Base-by-base conservation (phyloP, 1,139 yeast species). In the Scheffersomyces parashehatae region DNA sequence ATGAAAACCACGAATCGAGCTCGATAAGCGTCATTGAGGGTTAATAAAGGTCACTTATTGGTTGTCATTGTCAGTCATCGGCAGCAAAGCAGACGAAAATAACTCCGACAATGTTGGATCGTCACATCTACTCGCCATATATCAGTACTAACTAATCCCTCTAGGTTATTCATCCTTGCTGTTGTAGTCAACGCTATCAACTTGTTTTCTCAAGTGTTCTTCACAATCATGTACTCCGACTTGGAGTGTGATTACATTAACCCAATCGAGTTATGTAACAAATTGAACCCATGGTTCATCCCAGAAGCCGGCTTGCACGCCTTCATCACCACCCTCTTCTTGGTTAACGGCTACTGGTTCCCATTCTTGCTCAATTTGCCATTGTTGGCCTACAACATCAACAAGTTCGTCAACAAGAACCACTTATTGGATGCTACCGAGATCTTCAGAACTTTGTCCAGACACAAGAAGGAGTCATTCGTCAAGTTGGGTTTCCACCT, bases 351-450 rank as follows among this genome's bases (percentile, higher is more conserved):
- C 28, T 89, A 86, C 72, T 93, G 98, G 98, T 82, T 88, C 67
- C 82, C 91, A 31, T 88, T 93, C 68, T 70, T 91, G 60, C 69
- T 93, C 63, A 91, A 91, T 68, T 71, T 87, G 54, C 99, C 99
- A 39, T 75, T 95, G 52, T 70, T 89, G 47, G 96, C 93, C 35
- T 90, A 75, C 73, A 90, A 90, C 64, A 82, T 75, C 49, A 85
- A 85, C 71, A 88, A 88, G 67, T 74, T 82, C 55, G 60, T 82
- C 64, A 83, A 81, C 56, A 88, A 88, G 68, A 86, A 85, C 65
- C 93, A 93, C 65, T 73, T 89, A 52, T 81, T 95, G 66, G 99
- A 93, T 68, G 99, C 99, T 47, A 93, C 99, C 39, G 99, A 93
- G 71, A 95, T 93, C 60, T 93, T 93, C 73, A 84, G 98, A 74